These are phyloP conservation scores for Urostyla sp. DNA, from an alignment of 73 alveolate species.

Conservation along the genomic window DNA sequence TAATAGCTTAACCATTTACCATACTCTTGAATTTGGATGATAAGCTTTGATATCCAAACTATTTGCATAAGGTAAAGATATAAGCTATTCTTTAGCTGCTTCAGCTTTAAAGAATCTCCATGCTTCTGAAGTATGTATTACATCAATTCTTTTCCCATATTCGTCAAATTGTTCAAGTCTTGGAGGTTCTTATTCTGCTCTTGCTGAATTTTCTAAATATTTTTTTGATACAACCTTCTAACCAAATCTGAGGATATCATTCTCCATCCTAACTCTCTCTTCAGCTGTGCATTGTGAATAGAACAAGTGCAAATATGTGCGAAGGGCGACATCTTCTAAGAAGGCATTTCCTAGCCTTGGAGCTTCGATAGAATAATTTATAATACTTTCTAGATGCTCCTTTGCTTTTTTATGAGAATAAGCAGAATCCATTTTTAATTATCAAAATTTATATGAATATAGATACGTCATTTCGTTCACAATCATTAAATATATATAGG, in stretches of 20 bases:
- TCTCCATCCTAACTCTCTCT: slow-evolving; percentile 36
- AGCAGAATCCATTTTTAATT: too few relatives aligned
- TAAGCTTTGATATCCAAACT: not conserved
- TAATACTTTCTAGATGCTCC: slow-evolving; percentile 5
- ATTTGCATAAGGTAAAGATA: slow-evolving; percentile 57
- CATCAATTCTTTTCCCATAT: slow-evolving; percentile 70
- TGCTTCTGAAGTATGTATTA: slow-evolving; percentile 69
- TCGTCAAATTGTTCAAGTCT: slow-evolving; percentile 69
- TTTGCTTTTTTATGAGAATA: too few relatives aligned
- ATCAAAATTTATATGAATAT: too few relatives aligned
- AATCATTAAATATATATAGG: too few relatives aligned
- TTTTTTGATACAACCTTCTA: slow-evolving; percentile 58
- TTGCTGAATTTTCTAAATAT: slow-evolving; percentile 40
- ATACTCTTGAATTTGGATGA: slow-evolving; percentile 49
- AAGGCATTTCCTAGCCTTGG: slow-evolving; percentile 71
- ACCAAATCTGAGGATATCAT: slow-evolving; percentile 68
- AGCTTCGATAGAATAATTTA: slow-evolving; percentile 20
- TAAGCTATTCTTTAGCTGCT: slow-evolving; percentile 70
- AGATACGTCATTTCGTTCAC: too few relatives aligned
- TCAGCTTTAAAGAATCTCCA: slow-evolving; percentile 74
- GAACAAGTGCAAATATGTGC: slow-evolving; percentile 33
- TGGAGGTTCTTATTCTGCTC: slow-evolving; percentile 67
- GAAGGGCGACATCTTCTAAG: slow-evolving; percentile 64
- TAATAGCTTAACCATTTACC: slow-evolving; percentile 64
- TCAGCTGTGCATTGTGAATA: slow-evolving; percentile 7